A percentile compares a stretch with the other conserved stretches of the same genome.
Conservation (phyloP, 768 basidiomycete species). For the Phaffia tasmanica region DNA sequence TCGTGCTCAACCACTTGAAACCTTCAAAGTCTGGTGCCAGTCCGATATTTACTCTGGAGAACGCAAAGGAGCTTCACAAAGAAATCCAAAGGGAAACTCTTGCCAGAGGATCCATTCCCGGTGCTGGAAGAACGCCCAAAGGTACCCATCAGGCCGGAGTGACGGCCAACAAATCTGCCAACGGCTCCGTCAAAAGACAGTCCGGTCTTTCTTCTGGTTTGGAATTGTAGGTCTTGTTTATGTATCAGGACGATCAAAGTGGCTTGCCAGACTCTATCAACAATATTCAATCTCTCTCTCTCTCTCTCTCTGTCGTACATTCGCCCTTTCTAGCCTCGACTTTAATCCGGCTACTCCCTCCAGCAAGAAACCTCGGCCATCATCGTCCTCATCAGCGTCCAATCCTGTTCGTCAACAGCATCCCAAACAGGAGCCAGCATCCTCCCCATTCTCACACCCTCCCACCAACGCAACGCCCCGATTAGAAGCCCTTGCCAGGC, state of each 20-base stretch:
- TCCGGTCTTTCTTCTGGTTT: not conserved
- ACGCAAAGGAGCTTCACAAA: slow-evolving; percentile 36
- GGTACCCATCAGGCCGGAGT: not conserved
- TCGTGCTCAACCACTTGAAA: slow-evolving; percentile 31
- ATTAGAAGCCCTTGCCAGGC: not conserved
- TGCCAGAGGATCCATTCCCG: slow-evolving; percentile 25
- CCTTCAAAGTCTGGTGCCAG: slow-evolving; percentile 1
- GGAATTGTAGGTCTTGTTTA: no score
- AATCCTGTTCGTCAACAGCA: not conserved
- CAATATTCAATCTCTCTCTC: not conserved
- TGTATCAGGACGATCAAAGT: no score
- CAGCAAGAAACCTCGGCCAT: slow-evolving; percentile 15
- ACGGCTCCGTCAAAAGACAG: not conserved
- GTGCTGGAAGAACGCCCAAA: not conserved
- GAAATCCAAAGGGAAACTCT: slow-evolving; percentile 33
- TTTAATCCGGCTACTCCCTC: slow-evolving; percentile 10
- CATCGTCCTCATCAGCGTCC: not conserved
- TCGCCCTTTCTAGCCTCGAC: slow-evolving; percentile 1
- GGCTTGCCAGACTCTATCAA: no score
- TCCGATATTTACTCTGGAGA: slow-evolving; percentile 32
- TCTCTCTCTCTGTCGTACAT: not conserved
- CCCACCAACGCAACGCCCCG: not conserved
- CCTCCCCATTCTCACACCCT: not conserved
- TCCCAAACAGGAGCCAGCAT: not conserved
- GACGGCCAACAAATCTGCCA: not conserved